Percentiles rank a stretch among this genome's conserved stretches.
Evolutionary conservation across 176 grass and related monocot species (phyloP).

Genomic region (Tillandsia fasciculata): DNA sequence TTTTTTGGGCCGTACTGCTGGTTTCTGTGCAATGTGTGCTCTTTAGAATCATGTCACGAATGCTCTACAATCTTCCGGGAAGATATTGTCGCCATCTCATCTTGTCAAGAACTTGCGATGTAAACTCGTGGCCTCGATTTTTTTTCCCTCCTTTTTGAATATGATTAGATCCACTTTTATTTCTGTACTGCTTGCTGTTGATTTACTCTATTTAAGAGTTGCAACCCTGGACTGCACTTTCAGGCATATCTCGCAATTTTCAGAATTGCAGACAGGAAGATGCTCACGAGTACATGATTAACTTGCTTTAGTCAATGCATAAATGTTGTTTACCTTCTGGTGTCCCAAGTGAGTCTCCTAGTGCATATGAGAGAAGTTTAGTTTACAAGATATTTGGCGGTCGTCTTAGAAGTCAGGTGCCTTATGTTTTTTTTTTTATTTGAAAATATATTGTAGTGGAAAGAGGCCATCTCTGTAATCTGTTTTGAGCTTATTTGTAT

Average conservation of each 20-base stretch:
- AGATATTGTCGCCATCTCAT: constrained; percentile 72
- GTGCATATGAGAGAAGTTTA: constrained; percentile 93
- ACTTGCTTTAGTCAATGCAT: constrained; percentile 96
- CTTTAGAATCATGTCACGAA: constrained; percentile 86
- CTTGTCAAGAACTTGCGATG: constrained; percentile 83
- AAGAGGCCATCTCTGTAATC: not conserved
- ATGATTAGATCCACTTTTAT: constrained; percentile 4
- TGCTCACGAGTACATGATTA: constrained; percentile 97
- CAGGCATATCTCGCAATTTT: constrained; percentile 89
- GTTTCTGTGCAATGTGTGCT: constrained; percentile 97
- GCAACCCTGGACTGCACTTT: constrained; percentile 31
- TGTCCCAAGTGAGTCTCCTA: constrained; percentile 64
- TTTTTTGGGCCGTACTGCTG: constrained; percentile 53
- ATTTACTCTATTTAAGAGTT: not conserved
- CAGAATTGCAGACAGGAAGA: constrained; percentile 90
- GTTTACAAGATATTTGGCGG: constrained; percentile 98
- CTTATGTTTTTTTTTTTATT: constrained; percentile 7
- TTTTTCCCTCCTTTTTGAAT: constrained; percentile 4
- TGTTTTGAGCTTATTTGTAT: constrained; percentile 2
- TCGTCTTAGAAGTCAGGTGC: constrained; percentile 66
- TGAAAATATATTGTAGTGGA: not conserved
- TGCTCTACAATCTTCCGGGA: constrained; percentile 76
- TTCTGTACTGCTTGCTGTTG: not conserved
- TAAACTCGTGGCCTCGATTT: constrained; percentile 29
- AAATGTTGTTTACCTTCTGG: constrained; percentile 95